A percentile compares a stretch with the other conserved stretches of the same genome.
Conservation (phyloP, 2,329 filamentous ascomycete genomes). For the Acrodontium crateriforme region DNA sequence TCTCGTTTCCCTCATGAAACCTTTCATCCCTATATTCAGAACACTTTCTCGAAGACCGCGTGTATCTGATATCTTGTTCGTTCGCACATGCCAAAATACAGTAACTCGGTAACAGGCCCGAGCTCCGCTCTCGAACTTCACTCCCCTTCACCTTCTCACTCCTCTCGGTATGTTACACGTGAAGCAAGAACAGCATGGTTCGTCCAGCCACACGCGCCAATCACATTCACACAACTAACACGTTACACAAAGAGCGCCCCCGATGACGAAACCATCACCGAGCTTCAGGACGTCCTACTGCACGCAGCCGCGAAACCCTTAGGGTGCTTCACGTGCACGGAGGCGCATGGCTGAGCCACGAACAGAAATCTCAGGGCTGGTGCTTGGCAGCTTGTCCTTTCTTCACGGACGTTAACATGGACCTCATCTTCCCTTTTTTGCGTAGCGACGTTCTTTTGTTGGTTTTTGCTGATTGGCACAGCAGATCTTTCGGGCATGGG, state of each 20-base stretch:
- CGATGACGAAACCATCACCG: constrained; percentile 12
- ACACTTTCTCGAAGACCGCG: too few relatives aligned
- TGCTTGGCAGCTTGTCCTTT: constrained; percentile 4
- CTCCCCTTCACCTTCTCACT: too few relatives aligned
- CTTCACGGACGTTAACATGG: constrained; percentile 4
- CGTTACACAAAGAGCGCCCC: constrained; percentile 1
- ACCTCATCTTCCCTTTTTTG: too few relatives aligned
- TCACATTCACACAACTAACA: not conserved
- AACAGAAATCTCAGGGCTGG: constrained; percentile 18
- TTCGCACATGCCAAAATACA: too few relatives aligned
- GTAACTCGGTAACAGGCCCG: too few relatives aligned
- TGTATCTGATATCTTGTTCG: too few relatives aligned
- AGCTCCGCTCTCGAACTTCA: too few relatives aligned
- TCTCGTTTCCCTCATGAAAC: too few relatives aligned
- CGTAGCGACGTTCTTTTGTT: too few relatives aligned
- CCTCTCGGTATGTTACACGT: too few relatives aligned
- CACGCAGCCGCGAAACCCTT: constrained; percentile 9
- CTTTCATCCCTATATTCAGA: too few relatives aligned
- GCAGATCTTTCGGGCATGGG: constrained; percentile 2
- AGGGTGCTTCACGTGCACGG: constrained; percentile 2
- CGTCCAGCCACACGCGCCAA: not conserved
- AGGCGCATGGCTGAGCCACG: constrained; percentile 15
- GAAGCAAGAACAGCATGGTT: not conserved
- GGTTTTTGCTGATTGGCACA: too few relatives aligned
- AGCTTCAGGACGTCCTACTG: constrained; percentile 12